Base-by-base conservation (phyloP, 169 alveolate species). In the Babesia caballi region DNA sequence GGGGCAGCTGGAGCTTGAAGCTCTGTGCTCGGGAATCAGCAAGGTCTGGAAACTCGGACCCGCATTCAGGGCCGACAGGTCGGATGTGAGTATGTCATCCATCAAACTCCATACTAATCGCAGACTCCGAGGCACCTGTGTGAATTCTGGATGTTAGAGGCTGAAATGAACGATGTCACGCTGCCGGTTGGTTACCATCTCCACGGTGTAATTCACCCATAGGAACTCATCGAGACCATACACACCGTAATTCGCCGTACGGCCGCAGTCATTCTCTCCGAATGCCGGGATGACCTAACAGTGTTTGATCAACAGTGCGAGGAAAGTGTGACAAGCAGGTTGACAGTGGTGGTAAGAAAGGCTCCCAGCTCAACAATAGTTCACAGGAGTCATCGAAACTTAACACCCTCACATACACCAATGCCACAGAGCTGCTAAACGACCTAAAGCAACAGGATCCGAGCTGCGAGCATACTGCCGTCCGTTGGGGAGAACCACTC, bases 131-230 rank as follows among this genome's bases (percentile, higher is more conserved):
- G 99, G 66, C 99, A 97, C 89, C 86, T 96, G 52, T 97, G 98
- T 30, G 99, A 98, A 86, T 98, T 98, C 87, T 97, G 99, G 98
- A 98, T 98, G 99, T 91, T 98, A 59, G 99, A 98, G 83, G 99
- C 99, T 4, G 99, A 98, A 90, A 38, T 58, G 66, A 30, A 40
- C 17, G 77, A 71, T 25, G 59, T 35, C 11, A 50, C 56, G 4
- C 27, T 72, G 89, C 49, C 86, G 98, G 91, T 81, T 94, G 89
- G 92, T 97, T 93, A 12, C 54, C 41, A 63, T n/a, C 25, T 60
- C 14, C 30, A 42, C 6, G 17, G 44, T 14, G 25, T 27, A 21
- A 27, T 2, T 6, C 19, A 30, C 30, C 59, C 25, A 0, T 46
- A 84, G 85, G 88, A 87, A 21, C 81, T 89, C 38, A 78, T 87